Evolutionary conservation across 2,329 filamentous ascomycete species (phyloP), one percentile per base, ranked within the genome.

Genomic region (Sclerotinia trifoliorum): DNA sequence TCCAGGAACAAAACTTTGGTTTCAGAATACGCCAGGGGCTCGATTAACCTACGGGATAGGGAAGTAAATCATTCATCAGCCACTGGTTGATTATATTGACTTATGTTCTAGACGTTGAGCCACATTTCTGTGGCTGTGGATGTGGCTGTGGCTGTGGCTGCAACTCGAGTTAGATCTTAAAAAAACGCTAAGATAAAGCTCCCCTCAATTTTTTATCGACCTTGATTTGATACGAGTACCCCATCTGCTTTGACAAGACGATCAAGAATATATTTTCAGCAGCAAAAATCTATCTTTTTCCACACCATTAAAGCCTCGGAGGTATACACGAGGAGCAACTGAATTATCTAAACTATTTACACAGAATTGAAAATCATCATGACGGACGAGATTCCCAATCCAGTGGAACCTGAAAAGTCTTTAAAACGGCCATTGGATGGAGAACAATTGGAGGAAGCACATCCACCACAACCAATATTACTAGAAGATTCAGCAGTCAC

Each of bases 401-500:
- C 72, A 44, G 24, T 72, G 19, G 73, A 73, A 52, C 62, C 71
- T 42, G 35, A 39, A 10, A 39, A 76, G 48, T 73, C 75, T 35
- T 70, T 77, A 52, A 76, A 78, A 67, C 73, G 72, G 54, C 70
- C 72, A 48, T 62, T 71, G 0, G 72, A 73, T 32, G 68, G 35
- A 26, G 65, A 67, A 26, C 68, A 70, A 65, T 56, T 68, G 56
- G 67, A 71, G 39, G 74, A 72, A 61, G 66, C 70, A 49, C 72
- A 74, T 44, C 67, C 71, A 62, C 63, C 72, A 44, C 73, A 74
- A 58, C 71, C 71, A 67, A 70, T 74, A 32, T 44, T 72, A 8
- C 69, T 68, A 35, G 75, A 75, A 56, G 77, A 77, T 60, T 76
- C 75, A 42, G 72, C 76, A 21, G 65, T 73, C 15, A 77, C 74